phyloP scores from a whole-genome alignment of 1,284 basidiomycete species.

The Tremellales sp. region DNA sequence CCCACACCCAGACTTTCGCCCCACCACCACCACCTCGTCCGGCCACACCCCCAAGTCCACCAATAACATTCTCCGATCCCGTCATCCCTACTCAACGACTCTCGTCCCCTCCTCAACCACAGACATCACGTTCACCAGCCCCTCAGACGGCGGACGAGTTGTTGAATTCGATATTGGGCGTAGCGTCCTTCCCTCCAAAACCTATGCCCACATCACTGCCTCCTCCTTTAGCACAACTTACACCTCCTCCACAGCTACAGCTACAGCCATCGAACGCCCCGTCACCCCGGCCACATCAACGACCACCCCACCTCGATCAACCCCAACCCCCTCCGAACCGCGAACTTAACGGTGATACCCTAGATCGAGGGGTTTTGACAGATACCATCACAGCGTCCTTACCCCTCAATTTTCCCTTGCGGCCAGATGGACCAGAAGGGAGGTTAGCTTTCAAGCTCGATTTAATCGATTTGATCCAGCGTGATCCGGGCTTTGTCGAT shows the following conservation, averaged over 20 bases:
- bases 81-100: no score
- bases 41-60: neutral
- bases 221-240: neutral
- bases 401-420: no score
- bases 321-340: slow-evolving; percentile 1
- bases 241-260: no score
- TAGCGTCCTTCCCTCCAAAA: slow-evolving; percentile 7
- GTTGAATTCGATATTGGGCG: slow-evolving; percentile 34
- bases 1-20: no score
- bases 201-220: neutral
- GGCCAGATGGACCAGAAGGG: neutral
- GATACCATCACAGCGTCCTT: slow-evolving; percentile 17
- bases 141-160: slow-evolving; percentile 43
- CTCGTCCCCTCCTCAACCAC: neutral
- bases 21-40: neutral
- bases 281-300: neutral
- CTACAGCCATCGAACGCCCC: neutral
- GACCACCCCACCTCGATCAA: neutral
- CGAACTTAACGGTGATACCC: neutral
- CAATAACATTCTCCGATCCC: neutral
- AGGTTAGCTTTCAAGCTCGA: neutral
- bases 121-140: slow-evolving; percentile 3
- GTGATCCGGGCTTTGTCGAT: slow-evolving; percentile 18
- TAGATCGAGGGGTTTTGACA: slow-evolving; percentile 13
- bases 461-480: slow-evolving; percentile 17